Evolutionary conservation across 1,139 yeast genomes (phyloP).

Genomic region (Sugiyamaella paludigena): DNA sequence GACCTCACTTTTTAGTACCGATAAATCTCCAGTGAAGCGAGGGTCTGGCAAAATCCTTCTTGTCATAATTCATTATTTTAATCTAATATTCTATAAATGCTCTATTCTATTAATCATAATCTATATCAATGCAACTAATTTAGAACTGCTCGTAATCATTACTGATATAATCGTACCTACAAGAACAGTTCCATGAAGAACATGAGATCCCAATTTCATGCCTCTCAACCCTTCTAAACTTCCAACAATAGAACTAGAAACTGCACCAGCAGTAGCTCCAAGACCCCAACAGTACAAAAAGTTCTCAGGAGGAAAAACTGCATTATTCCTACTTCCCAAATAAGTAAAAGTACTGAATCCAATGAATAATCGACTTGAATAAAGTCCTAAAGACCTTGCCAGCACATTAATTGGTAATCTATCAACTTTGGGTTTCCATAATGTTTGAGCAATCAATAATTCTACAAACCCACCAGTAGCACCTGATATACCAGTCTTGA

Average conservation of each 20-base stretch:
- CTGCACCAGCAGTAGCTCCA: constrained; percentile 16
- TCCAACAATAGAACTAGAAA: constrained; percentile 9
- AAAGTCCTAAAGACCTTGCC: constrained; percentile 2
- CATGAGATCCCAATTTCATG: constrained; percentile 1
- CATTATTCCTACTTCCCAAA: constrained; percentile 8
- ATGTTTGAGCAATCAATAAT: background rate
- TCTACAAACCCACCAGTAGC: constrained; percentile 13
- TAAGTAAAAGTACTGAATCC: constrained; percentile 15
- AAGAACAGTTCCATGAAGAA: constrained; percentile 8
- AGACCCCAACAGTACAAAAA: constrained; percentile 15
- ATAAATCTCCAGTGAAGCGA: no score
- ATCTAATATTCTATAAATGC: no score
- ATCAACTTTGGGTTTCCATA: background rate
- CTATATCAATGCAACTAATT: constrained; percentile 2
- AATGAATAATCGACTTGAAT: constrained; percentile 6
- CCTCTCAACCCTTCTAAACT: constrained; percentile 9
- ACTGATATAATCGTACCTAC: constrained; percentile 14
- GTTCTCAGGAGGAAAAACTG: constrained; percentile 10
- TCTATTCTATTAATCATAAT: no score
- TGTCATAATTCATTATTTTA: no score
- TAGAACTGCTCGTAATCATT: constrained; percentile 4
- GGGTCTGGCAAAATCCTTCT: no score
- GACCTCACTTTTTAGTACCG: no score
- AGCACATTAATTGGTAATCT: constrained; percentile 1
- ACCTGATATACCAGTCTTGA: constrained; percentile 11